phyloP scores from a whole-genome alignment of 2,329 filamentous ascomycete species.

The Xylaria sp. region DNA sequence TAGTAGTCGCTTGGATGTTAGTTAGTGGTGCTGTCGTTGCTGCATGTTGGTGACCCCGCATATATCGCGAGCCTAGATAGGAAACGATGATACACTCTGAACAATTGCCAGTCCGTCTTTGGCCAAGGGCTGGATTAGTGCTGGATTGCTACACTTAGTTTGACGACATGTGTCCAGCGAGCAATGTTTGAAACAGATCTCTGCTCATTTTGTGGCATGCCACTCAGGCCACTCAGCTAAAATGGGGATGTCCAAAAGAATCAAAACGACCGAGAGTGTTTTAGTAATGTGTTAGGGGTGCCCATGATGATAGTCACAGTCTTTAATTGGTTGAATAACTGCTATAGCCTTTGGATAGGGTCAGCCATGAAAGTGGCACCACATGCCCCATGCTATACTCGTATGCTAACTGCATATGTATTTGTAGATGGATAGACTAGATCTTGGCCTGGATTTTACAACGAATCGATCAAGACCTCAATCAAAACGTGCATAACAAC shows the following conservation, averaged over 20 bases:
- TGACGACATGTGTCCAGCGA: background rate
- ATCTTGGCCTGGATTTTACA: background rate
- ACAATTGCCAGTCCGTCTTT: conserved; percentile 1
- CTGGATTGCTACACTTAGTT: conserved; percentile 3
- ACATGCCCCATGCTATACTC: conserved; percentile 3
- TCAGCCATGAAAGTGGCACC: conserved; percentile 22
- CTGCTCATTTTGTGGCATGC: conserved; percentile 13
- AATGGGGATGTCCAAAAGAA: conserved; percentile 1
- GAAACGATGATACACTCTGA: conserved; percentile 9
- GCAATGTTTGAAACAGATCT: conserved; percentile 17
- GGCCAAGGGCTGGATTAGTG: too few relatives aligned
- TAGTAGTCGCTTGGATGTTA: conserved; percentile 13
- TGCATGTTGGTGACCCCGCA: conserved; percentile 25
- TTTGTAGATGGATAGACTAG: conserved; percentile 7
- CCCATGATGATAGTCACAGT: background rate
- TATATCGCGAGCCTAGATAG: conserved; percentile 13
- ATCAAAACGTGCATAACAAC: background rate
- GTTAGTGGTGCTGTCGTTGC: conserved; percentile 12
- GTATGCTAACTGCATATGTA: conserved; percentile 10
- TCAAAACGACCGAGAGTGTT: background rate
- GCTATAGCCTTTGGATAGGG: conserved; percentile 14
- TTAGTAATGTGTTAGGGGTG: conserved; percentile 10
- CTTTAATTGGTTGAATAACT: conserved; percentile 15
- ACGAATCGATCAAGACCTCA: background rate
- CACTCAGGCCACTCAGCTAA: background rate